Conservation (phyloP, 352 stramenopile species). For the Pythium angustatum region DNA sequence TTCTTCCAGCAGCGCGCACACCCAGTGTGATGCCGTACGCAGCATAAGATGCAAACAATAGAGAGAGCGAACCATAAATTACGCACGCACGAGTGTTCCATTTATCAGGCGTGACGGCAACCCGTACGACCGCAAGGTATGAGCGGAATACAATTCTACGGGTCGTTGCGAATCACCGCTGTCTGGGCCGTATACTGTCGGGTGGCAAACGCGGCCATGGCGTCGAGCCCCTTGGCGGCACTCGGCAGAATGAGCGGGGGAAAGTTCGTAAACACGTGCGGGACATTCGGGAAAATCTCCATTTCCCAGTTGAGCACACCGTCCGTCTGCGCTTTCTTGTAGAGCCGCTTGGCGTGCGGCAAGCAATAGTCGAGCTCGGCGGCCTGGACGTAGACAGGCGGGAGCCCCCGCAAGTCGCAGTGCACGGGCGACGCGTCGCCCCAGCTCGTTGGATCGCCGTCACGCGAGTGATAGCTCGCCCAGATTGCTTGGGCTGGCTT, state of each 20-base stretch:
- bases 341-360: constrained; percentile 17
- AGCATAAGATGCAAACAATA: background rate
- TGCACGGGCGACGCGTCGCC: constrained; percentile 25
- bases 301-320: constrained; percentile 25
- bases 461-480: constrained; percentile 21
- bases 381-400: constrained; percentile 26
- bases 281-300: constrained; percentile 24
- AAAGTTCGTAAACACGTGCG: constrained; percentile 35
- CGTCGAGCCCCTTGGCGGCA: constrained; percentile 24
- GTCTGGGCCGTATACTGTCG: constrained; percentile 2
- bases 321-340: constrained; percentile 17
- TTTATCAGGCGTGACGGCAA: no score
- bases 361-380: constrained; percentile 29
- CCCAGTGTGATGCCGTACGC: background rate
- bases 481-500: constrained; percentile 14
- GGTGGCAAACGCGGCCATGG: constrained; percentile 25
- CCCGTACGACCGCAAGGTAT: no score
- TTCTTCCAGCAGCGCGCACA: constrained; percentile 36
- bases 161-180: no score
- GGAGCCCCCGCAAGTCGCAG: constrained; percentile 18
- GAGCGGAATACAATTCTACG: no score
- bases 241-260: constrained; percentile 23
- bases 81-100: no score
- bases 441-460: constrained; percentile 24
- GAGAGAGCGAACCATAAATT: no score